Conservation (phyloP, 1,139 yeast genomes). For the Saccharomyces hybrid region DNA sequence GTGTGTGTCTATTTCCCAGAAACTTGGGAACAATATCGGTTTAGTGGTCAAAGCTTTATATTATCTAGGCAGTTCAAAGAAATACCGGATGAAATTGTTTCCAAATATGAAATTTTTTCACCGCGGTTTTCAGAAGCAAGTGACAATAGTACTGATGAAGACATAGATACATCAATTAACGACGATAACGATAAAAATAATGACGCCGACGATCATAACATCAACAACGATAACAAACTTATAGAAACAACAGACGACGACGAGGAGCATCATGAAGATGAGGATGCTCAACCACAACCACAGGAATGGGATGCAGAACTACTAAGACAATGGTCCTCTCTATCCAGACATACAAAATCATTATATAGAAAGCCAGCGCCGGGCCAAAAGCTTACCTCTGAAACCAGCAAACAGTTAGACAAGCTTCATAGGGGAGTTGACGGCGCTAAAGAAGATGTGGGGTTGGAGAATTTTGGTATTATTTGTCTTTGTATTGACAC, state of each 20-base stretch:
- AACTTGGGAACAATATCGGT: constrained; percentile 59
- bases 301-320: constrained; percentile 65
- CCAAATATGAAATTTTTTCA: constrained; percentile 27
- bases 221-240: constrained; percentile 5
- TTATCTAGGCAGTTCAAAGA: constrained; percentile 14
- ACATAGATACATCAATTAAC: background rate
- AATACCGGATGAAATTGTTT: constrained; percentile 10
- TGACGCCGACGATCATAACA: background rate
- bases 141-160: background rate
- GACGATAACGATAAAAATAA: constrained; percentile 3
- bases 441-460: constrained; percentile 64
- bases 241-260: constrained; percentile 6
- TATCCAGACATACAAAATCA: constrained; percentile 53
- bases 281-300: constrained; percentile 38
- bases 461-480: constrained; percentile 61
- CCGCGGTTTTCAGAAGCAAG: constrained; percentile 18
- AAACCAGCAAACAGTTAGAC: constrained; percentile 52
- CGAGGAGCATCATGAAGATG: constrained; percentile 7
- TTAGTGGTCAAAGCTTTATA: constrained; percentile 52
- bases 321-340: constrained; percentile 51
- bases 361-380: constrained; percentile 71
- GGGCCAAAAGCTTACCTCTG: constrained; percentile 49
- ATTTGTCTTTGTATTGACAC: constrained; percentile 62
- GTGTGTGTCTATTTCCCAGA: constrained; percentile 67
- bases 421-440: constrained; percentile 77